Percentiles rank a stretch among this genome's conserved stretches.
These are phyloP conservation scores for Phallus indusiatus DNA, from an alignment of 768 basidiomycete species.

Conservation along the genomic window DNA sequence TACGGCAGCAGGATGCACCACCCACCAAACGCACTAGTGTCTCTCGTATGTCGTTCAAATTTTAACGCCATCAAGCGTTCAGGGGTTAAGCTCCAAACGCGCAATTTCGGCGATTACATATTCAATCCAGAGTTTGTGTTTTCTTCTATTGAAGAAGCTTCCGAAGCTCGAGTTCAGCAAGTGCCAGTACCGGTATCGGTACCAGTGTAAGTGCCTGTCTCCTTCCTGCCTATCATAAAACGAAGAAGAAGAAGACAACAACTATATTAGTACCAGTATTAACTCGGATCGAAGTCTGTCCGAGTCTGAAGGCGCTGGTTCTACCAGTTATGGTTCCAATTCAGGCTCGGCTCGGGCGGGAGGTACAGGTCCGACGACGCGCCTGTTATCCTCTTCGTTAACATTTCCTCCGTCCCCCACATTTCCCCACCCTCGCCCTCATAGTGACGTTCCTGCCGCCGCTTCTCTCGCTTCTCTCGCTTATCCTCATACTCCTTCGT, in stretches of 20 bases:
- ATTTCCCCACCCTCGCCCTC: neutral
- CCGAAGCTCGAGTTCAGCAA: neutral
- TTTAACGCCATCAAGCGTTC: conserved; percentile 17
- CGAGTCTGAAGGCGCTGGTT: no score
- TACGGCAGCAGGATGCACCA: conserved; percentile 21
- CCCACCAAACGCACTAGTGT: conserved; percentile 15
- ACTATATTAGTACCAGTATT: no score
- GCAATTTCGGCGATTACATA: conserved; percentile 20
- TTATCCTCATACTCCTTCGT: neutral
- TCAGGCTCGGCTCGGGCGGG: no score
- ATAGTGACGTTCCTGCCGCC: no score
- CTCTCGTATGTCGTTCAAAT: conserved; percentile 22
- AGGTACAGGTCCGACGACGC: neutral
- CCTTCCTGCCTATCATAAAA: neutral
- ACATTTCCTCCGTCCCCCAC: neutral
- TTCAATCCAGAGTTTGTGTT: conserved; percentile 20
- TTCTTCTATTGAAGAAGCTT: conserved; percentile 16
- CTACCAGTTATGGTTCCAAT: no score
- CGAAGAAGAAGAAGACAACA: neutral
- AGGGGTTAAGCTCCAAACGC: conserved; percentile 19
- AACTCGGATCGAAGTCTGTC: no score
- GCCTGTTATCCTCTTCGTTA: neutral
- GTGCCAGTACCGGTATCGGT: no score
- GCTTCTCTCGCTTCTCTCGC: no score
- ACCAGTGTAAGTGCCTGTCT: neutral